A percentile compares a stretch with the other conserved stretches of the same genome.
phyloP scores from a whole-genome alignment of 495 filamentous ascomycete species.

The Podospora pseudocomata region DNA sequence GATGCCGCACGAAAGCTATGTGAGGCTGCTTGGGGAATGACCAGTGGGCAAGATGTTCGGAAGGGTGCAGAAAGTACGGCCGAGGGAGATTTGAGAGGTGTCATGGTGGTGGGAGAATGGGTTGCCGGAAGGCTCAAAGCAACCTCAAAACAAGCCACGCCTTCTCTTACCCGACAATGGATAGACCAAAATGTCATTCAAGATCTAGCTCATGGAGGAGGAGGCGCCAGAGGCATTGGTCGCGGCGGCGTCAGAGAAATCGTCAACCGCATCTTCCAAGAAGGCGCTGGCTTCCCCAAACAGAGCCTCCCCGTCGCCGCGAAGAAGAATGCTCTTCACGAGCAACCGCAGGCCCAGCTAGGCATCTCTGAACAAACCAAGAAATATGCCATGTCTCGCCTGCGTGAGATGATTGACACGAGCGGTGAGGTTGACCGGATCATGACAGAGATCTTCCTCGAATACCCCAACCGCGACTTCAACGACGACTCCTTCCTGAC shows the following conservation, averaged over 20 bases:
- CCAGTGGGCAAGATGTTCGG: slow-evolving; percentile 51
- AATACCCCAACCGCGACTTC: slow-evolving; percentile 80
- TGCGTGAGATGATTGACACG: slow-evolving; percentile 86
- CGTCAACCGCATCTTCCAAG: slow-evolving; percentile 78
- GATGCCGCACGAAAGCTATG: slow-evolving; percentile 87
- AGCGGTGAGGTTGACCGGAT: slow-evolving; percentile 86
- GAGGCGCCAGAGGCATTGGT: slow-evolving; percentile 71
- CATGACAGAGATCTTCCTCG: slow-evolving; percentile 70
- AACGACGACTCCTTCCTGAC: slow-evolving; percentile 89
- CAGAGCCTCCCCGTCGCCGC: slow-evolving; percentile 27
- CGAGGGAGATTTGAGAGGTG: slow-evolving; percentile 86
- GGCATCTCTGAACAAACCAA: slow-evolving; percentile 73
- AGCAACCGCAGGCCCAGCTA: slow-evolving; percentile 50
- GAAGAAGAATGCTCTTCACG: slow-evolving; percentile 33
- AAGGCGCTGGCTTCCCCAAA: slow-evolving; percentile 80
- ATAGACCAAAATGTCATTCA: slow-evolving; percentile 73
- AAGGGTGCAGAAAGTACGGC: slow-evolving; percentile 60
- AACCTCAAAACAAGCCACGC: slow-evolving; percentile 31
- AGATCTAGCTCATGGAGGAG: slow-evolving; percentile 67
- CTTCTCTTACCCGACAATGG: slow-evolving; percentile 71
- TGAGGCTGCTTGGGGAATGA: slow-evolving; percentile 89
- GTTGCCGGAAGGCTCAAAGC: slow-evolving; percentile 76
- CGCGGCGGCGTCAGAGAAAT: slow-evolving; percentile 78
- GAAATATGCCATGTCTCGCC: slow-evolving; percentile 67
- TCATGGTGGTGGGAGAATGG: slow-evolving; percentile 95